Evolutionary conservation across 768 basidiomycete genomes (phyloP), one percentile per base, ranked within the genome.

Genomic region (Cantharellus anzutake): DNA sequence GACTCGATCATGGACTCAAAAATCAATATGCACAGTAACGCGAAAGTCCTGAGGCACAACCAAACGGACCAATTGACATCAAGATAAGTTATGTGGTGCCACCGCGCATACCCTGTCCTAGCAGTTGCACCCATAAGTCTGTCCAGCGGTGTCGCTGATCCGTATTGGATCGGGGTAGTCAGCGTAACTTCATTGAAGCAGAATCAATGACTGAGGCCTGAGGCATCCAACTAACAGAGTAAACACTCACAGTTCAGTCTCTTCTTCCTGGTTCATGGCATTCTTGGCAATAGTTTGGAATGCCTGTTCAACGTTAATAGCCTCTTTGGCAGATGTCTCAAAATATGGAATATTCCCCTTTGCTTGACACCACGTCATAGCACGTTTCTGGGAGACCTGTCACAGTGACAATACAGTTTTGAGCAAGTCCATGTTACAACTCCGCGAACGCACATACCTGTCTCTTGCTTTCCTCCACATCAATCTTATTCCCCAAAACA

Each of bases 271-370:
- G 69, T 91, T 89, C 64, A 99, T 73, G 5, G 96, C 96, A 70
- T 96, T 98, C 86, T 94, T 94, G n/a, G 94, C 94, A 60, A 98
- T 93, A 1, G 93, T 96, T 72, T 96, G 93, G 82, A 99, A 99
- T 2, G 94, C 96, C 71, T 98, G 94, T 70, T 99, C 96, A 59
- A 99, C 96, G 67, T 99, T 99, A 77, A 98, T 97, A 5, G 96
- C 94, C 72, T 99, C 96, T 73, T 99, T 99, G 44, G 96, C 96
- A 4, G 96, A 99, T 3, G 96, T 98, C 75, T 99, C 96, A 70
- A 98, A 99, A 74, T 98, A 99, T 38, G 96, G 96, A 64, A 99
- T 97, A 72, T 98, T 98, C 69, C 94, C 94, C 75, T 98, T 98
- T 61, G 93, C 85, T 67, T 98, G 93, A 71, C 96, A 99, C 96